Conservation (phyloP, 2,329 filamentous ascomycete species). For the Cryphonectria carpinicola region DNA sequence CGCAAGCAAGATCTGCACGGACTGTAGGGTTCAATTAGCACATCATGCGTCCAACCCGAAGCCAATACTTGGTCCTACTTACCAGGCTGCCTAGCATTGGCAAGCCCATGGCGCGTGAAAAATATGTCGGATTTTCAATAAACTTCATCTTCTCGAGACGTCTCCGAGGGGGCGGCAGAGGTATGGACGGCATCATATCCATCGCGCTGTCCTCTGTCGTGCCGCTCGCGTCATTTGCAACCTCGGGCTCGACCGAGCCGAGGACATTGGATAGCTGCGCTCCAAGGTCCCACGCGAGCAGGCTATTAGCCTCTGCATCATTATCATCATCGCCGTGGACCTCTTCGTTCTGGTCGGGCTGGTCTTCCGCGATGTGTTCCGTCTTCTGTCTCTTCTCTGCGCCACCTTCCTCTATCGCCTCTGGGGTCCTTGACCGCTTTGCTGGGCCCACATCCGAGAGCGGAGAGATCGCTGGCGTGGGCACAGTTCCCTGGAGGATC, state of each 20-base stretch:
- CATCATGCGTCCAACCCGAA: neutral
- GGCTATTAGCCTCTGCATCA: slow-evolving; percentile 31
- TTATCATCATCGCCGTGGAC: slow-evolving; percentile 32
- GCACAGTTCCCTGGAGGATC: neutral
- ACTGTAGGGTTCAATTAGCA: slow-evolving; percentile 30
- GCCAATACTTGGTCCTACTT: slow-evolving; percentile 18
- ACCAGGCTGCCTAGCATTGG: slow-evolving; percentile 40
- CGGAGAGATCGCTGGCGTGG: slow-evolving; percentile 16
- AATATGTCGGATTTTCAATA: slow-evolving; percentile 39
- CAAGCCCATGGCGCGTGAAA: slow-evolving; percentile 42
- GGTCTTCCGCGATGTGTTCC: slow-evolving; percentile 18
- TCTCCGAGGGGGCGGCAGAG: slow-evolving; percentile 24
- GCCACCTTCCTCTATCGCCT: slow-evolving; percentile 15
- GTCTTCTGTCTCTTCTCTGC: slow-evolving; percentile 28
- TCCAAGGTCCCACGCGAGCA: slow-evolving; percentile 23
- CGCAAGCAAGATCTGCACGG: slow-evolving; percentile 43
- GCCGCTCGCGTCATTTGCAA: slow-evolving; percentile 11
- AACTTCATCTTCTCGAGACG: slow-evolving; percentile 41
- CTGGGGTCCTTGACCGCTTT: slow-evolving; percentile 27
- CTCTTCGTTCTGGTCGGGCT: neutral
- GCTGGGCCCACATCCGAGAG: slow-evolving; percentile 17
- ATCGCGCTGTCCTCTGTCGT: slow-evolving; percentile 19
- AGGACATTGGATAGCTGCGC: slow-evolving; percentile 26
- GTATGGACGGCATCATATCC: slow-evolving; percentile 18
- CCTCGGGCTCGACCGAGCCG: slow-evolving; percentile 19